phyloP scores from a whole-genome alignment of 768 basidiomycete species.

The Strobilomyces confusus region DNA sequence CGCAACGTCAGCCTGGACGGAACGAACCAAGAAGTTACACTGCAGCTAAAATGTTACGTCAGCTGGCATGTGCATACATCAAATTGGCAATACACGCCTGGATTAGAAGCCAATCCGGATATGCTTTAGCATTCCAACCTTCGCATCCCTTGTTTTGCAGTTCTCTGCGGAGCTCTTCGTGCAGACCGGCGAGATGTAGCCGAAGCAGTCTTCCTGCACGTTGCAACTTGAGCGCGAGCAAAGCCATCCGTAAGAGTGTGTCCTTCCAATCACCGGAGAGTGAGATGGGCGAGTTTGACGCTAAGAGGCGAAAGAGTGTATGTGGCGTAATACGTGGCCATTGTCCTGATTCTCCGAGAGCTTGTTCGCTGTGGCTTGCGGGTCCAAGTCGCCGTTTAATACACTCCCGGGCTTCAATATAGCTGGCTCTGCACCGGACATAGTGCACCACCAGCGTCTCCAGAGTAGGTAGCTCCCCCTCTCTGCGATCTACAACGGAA shows the following conservation, averaged over 20 bases:
- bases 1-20: too few species aligned
- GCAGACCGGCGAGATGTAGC: too few species aligned
- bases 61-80: not conserved
- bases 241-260: slow-evolving; percentile 29
- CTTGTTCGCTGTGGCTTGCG: slow-evolving; percentile 12
- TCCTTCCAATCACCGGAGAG: slow-evolving; percentile 29
- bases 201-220: too few species aligned
- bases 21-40: slow-evolving; percentile 38
- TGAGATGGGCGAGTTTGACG: slow-evolving; percentile 16
- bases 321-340: slow-evolving; percentile 38
- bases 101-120: too few species aligned
- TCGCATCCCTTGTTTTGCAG: slow-evolving; percentile 23
- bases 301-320: slow-evolving; percentile 30
- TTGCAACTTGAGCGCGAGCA: slow-evolving; percentile 32
- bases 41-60: slow-evolving; percentile 36
- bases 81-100: slow-evolving; percentile 30
- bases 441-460: slow-evolving; percentile 11
- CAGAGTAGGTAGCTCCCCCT: not conserved
- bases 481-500: not conserved
- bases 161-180: slow-evolving; percentile 32
- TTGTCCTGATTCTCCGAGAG: slow-evolving; percentile 21
- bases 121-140: slow-evolving; percentile 19
- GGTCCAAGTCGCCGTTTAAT: slow-evolving; percentile 15
- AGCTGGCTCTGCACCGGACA: slow-evolving; percentile 3
- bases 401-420: not conserved